Conservation (phyloP, 1,139 yeast species). For the Candida tunisiensis region DNA sequence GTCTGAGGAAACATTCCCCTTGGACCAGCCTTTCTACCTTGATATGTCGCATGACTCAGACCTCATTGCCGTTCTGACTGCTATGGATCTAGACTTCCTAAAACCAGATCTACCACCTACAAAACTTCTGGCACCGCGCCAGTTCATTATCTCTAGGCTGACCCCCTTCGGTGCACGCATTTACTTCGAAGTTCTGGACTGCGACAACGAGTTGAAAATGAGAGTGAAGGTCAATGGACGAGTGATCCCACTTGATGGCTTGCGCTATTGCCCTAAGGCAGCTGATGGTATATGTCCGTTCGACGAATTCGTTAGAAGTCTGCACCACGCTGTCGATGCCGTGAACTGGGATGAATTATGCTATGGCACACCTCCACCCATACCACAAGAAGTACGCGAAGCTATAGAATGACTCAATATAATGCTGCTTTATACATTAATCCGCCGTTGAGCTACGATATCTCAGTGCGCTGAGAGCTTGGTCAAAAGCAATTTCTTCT, state of each 20-base stretch:
- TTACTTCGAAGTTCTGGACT: slow-evolving; percentile 22
- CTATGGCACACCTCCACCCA: too few relatives aligned
- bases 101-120: slow-evolving; percentile 18
- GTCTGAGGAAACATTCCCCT: slow-evolving; percentile 18
- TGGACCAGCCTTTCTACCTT: slow-evolving; percentile 24
- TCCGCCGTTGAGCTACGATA: too few relatives aligned
- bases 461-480: too few relatives aligned
- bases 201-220: slow-evolving; percentile 13
- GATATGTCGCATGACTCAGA: slow-evolving; percentile 28
- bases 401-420: too few relatives aligned
- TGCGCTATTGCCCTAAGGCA: slow-evolving; percentile 19
- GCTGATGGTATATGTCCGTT: slow-evolving; percentile 21
- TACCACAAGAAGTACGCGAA: too few relatives aligned
- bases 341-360: slow-evolving; percentile 22
- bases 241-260: slow-evolving; percentile 21
- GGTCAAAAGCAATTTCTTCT: too few relatives aligned
- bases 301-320: slow-evolving; percentile 17
- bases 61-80: slow-evolving; percentile 22
- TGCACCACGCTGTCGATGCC: slow-evolving; percentile 14
- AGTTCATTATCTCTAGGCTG: slow-evolving; percentile 23
- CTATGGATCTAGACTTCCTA: slow-evolving; percentile 22
- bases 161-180: slow-evolving; percentile 28
- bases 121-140: slow-evolving; percentile 22
- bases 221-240: slow-evolving; percentile 24
- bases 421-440: too few relatives aligned